These are phyloP conservation scores for Ramaria rubella DNA, from an alignment of 768 basidiomycete species.

Conservation along the genomic window DNA sequence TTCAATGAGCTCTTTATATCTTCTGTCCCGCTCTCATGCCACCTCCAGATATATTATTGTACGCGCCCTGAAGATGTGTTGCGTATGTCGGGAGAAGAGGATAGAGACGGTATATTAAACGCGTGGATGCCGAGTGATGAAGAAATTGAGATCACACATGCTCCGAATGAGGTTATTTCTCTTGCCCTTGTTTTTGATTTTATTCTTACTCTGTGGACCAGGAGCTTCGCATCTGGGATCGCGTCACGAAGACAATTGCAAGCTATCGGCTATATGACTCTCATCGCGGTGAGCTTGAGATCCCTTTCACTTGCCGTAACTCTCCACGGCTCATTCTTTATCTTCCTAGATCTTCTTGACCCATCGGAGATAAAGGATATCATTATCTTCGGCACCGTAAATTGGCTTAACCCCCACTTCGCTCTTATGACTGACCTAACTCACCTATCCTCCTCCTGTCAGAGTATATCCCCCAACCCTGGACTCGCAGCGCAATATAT, in stretches of 20 bases:
- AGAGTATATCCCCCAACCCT: neutral
- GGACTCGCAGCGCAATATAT: neutral
- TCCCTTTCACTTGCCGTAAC: neutral
- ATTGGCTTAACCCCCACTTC: neutral
- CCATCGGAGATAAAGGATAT: neutral
- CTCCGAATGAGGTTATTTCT: neutral
- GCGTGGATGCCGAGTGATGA: neutral
- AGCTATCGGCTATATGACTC: neutral
- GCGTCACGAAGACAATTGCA: neutral
- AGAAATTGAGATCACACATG: neutral
- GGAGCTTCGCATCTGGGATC: conserved; percentile 4
- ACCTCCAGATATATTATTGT: conserved; percentile 1
- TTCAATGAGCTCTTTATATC: neutral
- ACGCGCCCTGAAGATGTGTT: neutral
- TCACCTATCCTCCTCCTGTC: neutral
- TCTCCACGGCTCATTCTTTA: no score
- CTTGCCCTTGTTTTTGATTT: neutral
- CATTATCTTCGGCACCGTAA: neutral
- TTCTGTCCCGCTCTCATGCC: neutral
- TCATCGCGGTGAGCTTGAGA: neutral
- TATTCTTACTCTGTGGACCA: no score
- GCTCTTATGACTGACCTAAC: neutral
- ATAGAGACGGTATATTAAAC: neutral
- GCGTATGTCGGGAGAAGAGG: neutral
- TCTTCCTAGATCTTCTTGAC: neutral